Evolutionary conservation across 768 basidiomycete genomes (phyloP), one percentile per base, ranked within the genome.

Genomic region (Phylloporus arenicola): DNA sequence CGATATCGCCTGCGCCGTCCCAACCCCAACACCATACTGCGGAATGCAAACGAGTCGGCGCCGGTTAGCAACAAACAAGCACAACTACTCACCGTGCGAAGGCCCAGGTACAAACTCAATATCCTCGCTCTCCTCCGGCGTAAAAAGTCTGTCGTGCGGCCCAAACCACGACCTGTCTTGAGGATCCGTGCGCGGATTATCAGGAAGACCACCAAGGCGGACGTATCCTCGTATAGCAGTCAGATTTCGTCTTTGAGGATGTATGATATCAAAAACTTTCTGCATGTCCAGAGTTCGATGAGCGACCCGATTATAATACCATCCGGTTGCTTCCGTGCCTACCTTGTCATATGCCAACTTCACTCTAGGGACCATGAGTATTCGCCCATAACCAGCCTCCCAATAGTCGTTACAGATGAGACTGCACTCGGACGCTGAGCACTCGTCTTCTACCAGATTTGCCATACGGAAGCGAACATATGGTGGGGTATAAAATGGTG

Each of bases 21-120:
- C 95, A 99, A 17, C 95, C 95, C 95, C 95, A 97, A 65, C 95
- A 98, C 95, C 95, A 97, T 12, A 98, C 95, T 96, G 61, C 35
- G 24, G 1, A 43, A 53, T 31, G 10, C 40, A 30, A 31, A 2
- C 11, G 11, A 17, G 11, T 29, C n/a, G 35, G 45, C 43, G 50
- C 30, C 17, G 12, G 20, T 19, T 5, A 16, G 1, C 3, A 2
- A 13, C 20, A 0, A 42, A 38, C 47, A 43, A 33, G 20, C 14
- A 35, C 16, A 10, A 25, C 4, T 34, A 53, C 64, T 46, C 38
- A 97, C 94, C 95, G 57, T 91, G 78, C 50, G 84, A 80, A 14
- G 95, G 95, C 16, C 94, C 92, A 3, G 84, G 74, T 17, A 73
- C 65, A 70, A 98, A 98, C 2, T 81, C 75, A 34, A 98, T 66